A percentile compares a stretch with the other conserved stretches of the same genome.
phyloP scores from a whole-genome alignment of 208 protist species.

The Acanthamoeba healyi region DNA sequence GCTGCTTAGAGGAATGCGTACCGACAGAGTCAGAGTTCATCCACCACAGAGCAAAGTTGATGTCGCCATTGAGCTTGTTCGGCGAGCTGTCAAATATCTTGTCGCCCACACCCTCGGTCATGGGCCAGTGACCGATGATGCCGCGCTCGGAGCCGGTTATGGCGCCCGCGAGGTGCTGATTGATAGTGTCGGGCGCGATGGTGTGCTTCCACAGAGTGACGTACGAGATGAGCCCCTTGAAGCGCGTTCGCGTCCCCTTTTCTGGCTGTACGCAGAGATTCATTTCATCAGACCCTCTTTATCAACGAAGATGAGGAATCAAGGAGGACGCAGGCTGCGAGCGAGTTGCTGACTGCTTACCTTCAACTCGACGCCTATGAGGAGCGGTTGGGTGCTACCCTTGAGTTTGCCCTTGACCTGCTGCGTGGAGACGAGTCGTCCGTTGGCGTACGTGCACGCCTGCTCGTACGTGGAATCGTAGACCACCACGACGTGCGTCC shows the following conservation, averaged over 20 bases:
- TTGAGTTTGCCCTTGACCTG: conserved; percentile 57
- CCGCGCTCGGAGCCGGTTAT: conserved; percentile 28
- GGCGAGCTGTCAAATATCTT: neutral
- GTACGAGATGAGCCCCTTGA: conserved; percentile 43
- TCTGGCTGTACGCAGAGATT: too few relatives aligned
- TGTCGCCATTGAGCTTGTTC: conserved; percentile 6
- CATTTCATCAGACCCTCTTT: neutral
- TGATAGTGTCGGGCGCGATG: conserved; percentile 24
- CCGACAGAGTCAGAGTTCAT: conserved; percentile 60
- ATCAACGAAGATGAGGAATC: neutral
- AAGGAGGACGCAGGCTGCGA: too few relatives aligned
- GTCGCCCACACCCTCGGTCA: conserved; percentile 48
- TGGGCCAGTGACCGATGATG: conserved; percentile 51
- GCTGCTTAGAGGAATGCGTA: too few relatives aligned
- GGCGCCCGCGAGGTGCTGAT: neutral
- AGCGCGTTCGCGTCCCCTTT: conserved; percentile 37
- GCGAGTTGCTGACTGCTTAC: neutral
- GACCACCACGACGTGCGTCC: conserved; percentile 41
- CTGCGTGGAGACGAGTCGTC: conserved; percentile 30
- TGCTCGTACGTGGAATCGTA: conserved; percentile 49
- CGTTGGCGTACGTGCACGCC: conserved; percentile 43
- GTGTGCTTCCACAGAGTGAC: conserved; percentile 49
- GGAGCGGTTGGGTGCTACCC: conserved; percentile 29
- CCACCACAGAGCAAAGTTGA: conserved; percentile 36
- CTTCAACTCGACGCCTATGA: conserved; percentile 59